These are phyloP conservation scores for Avicennia marina DNA, from an alignment of 257 asterid genomes.

Conservation along the genomic window DNA sequence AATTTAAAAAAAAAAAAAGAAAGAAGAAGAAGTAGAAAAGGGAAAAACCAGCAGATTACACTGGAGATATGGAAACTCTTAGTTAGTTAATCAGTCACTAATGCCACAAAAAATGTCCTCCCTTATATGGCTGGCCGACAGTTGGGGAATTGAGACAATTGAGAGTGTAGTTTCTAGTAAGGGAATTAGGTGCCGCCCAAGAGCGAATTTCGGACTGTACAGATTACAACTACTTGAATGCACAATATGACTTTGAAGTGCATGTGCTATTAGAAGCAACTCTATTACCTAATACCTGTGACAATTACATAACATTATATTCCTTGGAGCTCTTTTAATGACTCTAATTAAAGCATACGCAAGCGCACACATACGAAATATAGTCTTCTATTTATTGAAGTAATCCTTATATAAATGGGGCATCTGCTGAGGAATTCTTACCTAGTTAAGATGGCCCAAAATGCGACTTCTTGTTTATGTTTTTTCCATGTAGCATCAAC, in stretches of 20 bases:
- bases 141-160: no score
- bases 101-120: background rate
- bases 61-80: constrained; percentile 1
- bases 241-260: background rate
- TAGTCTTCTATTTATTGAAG: no score
- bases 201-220: background rate
- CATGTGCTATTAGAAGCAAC: background rate
- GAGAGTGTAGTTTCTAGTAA: background rate
- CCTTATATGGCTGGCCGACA: background rate
- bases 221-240: background rate
- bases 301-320: background rate
- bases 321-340: no score
- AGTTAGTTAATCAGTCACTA: background rate
- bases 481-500: no score
- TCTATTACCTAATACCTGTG: background rate
- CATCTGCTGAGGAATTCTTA: no score
- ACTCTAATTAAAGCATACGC: no score
- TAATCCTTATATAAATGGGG: no score
- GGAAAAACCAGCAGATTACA: no score
- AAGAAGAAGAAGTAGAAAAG: no score
- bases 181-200: background rate
- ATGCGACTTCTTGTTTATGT: background rate
- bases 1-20: background rate
- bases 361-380: no score
- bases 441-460: background rate